Evolutionary conservation across 805 yeast genomes (phyloP).

Genomic region (Hanseniaspora valbyensis): DNA sequence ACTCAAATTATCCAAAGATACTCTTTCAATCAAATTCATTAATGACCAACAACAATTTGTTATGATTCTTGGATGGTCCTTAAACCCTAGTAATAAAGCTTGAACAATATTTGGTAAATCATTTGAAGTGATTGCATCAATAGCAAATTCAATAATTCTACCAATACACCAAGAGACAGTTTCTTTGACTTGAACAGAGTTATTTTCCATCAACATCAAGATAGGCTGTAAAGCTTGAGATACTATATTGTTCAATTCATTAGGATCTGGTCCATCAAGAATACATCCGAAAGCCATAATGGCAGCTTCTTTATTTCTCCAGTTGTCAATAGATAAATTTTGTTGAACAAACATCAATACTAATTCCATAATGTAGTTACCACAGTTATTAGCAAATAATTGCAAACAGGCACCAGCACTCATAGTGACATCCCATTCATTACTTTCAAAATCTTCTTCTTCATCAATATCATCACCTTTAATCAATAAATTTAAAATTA

Average conservation of each 20-base stretch:
- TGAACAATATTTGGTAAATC: slow-evolving; percentile 56
- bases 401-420: slow-evolving; percentile 97
- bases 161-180: slow-evolving; percentile 99
- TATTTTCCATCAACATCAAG: slow-evolving; percentile 60
- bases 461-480: slow-evolving; percentile 37
- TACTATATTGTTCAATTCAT: slow-evolving; percentile 54
- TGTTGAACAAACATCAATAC: slow-evolving; percentile 73
- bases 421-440: slow-evolving; percentile 96
- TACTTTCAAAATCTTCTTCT: slow-evolving; percentile 88
- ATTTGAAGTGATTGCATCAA: slow-evolving; percentile 60
- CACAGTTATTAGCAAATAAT: slow-evolving; percentile 83
- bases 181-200: slow-evolving; percentile 75
- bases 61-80: slow-evolving; percentile 83
- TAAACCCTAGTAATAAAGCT: slow-evolving; percentile 69
- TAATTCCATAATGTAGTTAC: slow-evolving; percentile 74
- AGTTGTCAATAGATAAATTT: slow-evolving; percentile 46
- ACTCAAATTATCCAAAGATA: slow-evolving; percentile 35
- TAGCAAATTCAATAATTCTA: slow-evolving; percentile 78
- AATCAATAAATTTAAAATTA: slow-evolving; percentile 64
- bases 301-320: slow-evolving; percentile 94
- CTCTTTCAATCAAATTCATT: slow-evolving; percentile 73
- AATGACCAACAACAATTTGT: slow-evolving; percentile 98
- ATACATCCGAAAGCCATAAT: slow-evolving; percentile 99
- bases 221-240: slow-evolving; percentile 78
- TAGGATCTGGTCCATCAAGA: slow-evolving; percentile 82